Percentiles rank a stretch among this genome's conserved stretches.
Conservation (phyloP, 2,329 filamentous ascomycete species). For the Xylaria sp. region DNA sequence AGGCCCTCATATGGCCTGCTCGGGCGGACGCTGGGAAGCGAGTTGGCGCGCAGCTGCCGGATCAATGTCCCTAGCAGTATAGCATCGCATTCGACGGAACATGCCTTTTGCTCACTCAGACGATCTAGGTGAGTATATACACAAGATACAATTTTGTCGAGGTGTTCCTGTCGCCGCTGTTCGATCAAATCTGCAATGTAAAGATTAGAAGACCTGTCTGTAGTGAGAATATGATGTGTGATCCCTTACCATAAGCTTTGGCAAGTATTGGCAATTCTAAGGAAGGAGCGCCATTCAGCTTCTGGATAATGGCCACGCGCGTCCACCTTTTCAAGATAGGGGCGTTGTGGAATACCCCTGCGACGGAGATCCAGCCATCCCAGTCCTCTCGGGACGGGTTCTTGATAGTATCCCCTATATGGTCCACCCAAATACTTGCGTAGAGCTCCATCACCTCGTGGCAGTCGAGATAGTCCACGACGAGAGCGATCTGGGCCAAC, state of each 20-base stretch:
- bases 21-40: constrained; percentile 20
- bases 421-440: constrained; percentile 26
- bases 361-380: constrained; percentile 30
- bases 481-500: constrained; percentile 26
- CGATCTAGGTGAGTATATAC: constrained; percentile 25
- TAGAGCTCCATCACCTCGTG: constrained; percentile 34
- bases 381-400: constrained; percentile 14
- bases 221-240: not conserved
- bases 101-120: constrained; percentile 20
- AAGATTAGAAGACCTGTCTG: not conserved
- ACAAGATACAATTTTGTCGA: constrained; percentile 23
- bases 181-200: constrained; percentile 17
- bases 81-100: constrained; percentile 27
- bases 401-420: not conserved
- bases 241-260: constrained; percentile 25
- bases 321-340: constrained; percentile 22
- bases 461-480: constrained; percentile 27
- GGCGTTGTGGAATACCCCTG: constrained; percentile 23
- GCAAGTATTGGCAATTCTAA: constrained; percentile 25
- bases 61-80: constrained; percentile 28
- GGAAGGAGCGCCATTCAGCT: constrained; percentile 20
- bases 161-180: constrained; percentile 20
- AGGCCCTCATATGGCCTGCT: constrained; percentile 22
- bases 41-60: constrained; percentile 23
- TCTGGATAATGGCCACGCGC: constrained; percentile 30